Evolutionary conservation across 345 rosid genomes (phyloP), one percentile per base, ranked within the genome.

Genomic region (Populus pruinosa): DNA sequence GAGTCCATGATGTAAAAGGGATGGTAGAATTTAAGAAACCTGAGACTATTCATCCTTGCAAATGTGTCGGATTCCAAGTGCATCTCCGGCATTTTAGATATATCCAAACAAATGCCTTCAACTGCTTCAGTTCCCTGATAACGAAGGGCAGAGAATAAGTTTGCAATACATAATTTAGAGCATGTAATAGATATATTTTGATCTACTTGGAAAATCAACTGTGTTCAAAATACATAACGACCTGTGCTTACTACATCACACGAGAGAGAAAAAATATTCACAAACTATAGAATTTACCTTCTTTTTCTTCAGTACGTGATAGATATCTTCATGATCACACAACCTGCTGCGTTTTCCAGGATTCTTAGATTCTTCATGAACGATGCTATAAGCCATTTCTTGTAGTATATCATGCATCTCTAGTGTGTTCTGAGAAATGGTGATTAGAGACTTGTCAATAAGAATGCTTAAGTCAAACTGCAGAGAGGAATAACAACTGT

Each of bases 391-490:
- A 10, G 72, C 81, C 77, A 78, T 78, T 53, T 78, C 72, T 72
- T 72, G 81, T 8, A 78, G 23, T n/a, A 66, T 49, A 67, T 78
- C 67, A 78, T 78, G 81, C 72, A 78, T 72, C 50, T 33, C 41
- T 17, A 78, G 3, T 0, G 17, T 9, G 3, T 17, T 5, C 23
- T 9, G 3, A 12, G 12, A 25, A 23, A 25, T 17, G 1, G 36
- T 72, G 31, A 78, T 14, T 8, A 72, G 72, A 27, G 67, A 67
- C 72, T 66, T 78, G 2, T 72, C 77, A 31, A 25, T 29, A 1
- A 78, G 71, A 65, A 5, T 36, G 7, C 31, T 25, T 1, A 78
- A n/a, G 21, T 23, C 29, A 33, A 8, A 62, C 17, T 71, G 35
- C 5, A 25, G 59, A 31, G 10, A 14, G 1, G 47, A 47, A 6